These are phyloP conservation scores for Phanerodontia chrysosporium DNA, from an alignment of 768 basidiomycete species.

Conservation along the genomic window DNA sequence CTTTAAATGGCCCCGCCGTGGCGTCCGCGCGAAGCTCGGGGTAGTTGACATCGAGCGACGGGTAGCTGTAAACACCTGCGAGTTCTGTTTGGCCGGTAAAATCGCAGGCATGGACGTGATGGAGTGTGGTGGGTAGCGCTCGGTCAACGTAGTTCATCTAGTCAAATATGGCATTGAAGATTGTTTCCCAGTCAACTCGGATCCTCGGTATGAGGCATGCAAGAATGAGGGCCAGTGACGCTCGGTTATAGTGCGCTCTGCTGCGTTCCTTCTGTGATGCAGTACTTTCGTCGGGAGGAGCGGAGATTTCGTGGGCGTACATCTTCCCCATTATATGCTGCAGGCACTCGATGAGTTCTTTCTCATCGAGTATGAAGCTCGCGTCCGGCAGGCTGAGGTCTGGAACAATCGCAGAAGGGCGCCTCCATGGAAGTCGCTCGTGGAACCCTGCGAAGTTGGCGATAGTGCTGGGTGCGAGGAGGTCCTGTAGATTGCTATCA, in stretches of 20 bases:
- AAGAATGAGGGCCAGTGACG: slow-evolving; percentile 44
- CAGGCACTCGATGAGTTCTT: not conserved
- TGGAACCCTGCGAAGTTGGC: slow-evolving; percentile 26
- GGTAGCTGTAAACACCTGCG: not conserved
- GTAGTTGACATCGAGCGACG: not conserved
- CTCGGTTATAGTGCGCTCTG: slow-evolving; percentile 44
- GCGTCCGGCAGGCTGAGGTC: no score
- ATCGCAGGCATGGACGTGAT: not conserved
- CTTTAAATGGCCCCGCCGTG: slow-evolving; percentile 4
- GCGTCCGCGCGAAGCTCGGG: not conserved
- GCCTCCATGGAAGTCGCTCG: slow-evolving; percentile 38
- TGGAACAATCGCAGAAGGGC: slow-evolving; percentile 3
- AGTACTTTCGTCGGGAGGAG: not conserved
- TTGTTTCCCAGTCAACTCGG: slow-evolving; percentile 38
- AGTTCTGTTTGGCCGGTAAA: not conserved
- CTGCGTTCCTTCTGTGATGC: not conserved
- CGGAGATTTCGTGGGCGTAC: slow-evolving; percentile 37
- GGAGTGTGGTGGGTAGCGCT: not conserved
- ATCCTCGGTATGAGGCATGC: slow-evolving; percentile 29
- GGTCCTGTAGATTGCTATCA: slow-evolving; percentile 37
- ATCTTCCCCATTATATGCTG: slow-evolving; percentile 23
- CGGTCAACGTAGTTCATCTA: slow-evolving; percentile 20
- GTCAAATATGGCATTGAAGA: slow-evolving; percentile 32
- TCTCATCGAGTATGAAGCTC: not conserved
- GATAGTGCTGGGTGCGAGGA: slow-evolving; percentile 15